Evolutionary conservation across 441 rosid genomes (phyloP).

Genomic region (Jatropha podagrica): DNA sequence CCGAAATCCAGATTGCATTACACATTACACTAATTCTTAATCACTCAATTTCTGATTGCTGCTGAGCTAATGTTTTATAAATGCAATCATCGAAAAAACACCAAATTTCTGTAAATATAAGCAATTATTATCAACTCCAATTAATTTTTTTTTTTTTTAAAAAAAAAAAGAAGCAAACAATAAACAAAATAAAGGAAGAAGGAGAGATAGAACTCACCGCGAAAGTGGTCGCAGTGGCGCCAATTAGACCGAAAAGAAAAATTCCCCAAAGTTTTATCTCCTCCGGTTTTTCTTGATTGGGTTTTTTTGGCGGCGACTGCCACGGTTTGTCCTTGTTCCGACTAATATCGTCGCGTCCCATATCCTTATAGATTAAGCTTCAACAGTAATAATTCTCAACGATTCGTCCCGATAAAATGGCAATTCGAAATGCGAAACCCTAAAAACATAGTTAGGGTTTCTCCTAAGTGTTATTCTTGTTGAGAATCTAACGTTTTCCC

Average conservation of each 20-base stretch:
- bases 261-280: slow-evolving; percentile 63
- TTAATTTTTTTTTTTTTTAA: background rate
- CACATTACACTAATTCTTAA: background rate
- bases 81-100: background rate
- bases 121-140: background rate
- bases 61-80: background rate
- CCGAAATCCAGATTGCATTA: background rate
- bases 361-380: background rate
- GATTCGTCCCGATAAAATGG: background rate
- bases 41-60: background rate
- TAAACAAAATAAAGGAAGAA: background rate
- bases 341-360: slow-evolving; percentile 16
- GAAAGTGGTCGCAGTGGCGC: slow-evolving; percentile 81
- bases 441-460: slow-evolving; percentile 22
- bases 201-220: slow-evolving; percentile 44
- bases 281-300: slow-evolving; percentile 32
- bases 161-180: background rate
- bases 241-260: slow-evolving; percentile 63
- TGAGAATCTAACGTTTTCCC: background rate
- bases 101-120: background rate
- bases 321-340: slow-evolving; percentile 12
- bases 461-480: background rate
- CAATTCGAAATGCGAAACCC: slow-evolving; percentile 11
- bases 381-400: background rate
- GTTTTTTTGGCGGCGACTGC: slow-evolving; percentile 8